Evolutionary conservation across 208 protist species (phyloP).

Genomic region (Herpetomonas samuelpessoai): DNA sequence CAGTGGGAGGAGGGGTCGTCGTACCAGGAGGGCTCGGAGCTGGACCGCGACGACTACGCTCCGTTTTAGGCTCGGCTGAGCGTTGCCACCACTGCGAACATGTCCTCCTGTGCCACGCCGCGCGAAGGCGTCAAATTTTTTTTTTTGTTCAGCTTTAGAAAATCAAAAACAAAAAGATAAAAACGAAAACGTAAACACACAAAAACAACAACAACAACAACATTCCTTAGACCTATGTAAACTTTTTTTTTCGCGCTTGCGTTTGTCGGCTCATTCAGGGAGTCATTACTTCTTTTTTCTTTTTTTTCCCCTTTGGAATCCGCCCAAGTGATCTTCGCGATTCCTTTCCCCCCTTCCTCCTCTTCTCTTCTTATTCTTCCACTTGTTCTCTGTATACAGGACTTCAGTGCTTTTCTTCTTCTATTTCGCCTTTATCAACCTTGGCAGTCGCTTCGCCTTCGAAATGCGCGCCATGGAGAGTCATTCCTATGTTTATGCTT

Average conservation of each 20-base stretch:
- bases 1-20: too few relatives aligned
- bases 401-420: not conserved
- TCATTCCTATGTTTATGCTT: too few relatives aligned
- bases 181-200: too few relatives aligned
- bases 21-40: not conserved
- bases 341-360: slow-evolving; percentile 6
- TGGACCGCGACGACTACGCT: slow-evolving; percentile 4
- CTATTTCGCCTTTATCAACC: not conserved
- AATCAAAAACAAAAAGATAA: slow-evolving; percentile 5
- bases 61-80: not conserved
- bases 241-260: slow-evolving; percentile 5
- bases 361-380: slow-evolving; percentile 5
- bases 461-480: too few relatives aligned
- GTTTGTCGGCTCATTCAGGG: not conserved
- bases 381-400: slow-evolving; percentile 1
- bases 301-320: not conserved
- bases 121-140: not conserved
- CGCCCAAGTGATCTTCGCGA: slow-evolving; percentile 2
- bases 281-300: slow-evolving; percentile 8
- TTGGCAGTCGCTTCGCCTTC: not conserved
- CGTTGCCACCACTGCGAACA: not conserved
- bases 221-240: too few relatives aligned
- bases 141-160: not conserved
- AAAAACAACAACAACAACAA: too few relatives aligned
- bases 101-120: not conserved